These are phyloP conservation scores for Scenedesmus sp. DNA, from an alignment of 163 green algal species.

Conservation along the genomic window DNA sequence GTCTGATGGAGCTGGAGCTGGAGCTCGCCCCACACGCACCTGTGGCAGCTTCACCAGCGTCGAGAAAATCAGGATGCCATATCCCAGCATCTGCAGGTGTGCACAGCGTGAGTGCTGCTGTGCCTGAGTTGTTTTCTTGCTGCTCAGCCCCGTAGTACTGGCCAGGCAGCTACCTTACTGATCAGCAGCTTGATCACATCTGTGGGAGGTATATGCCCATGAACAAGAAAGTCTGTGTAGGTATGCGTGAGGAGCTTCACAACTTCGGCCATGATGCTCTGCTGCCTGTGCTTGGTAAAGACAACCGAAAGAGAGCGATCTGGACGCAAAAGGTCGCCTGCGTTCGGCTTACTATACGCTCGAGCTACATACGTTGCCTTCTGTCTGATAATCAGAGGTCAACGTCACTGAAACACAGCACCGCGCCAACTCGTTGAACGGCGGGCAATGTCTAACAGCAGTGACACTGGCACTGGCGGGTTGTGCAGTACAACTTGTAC, in stretches of 20 bases:
- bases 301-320: not conserved
- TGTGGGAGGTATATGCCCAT: constrained; percentile 22
- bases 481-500: not conserved
- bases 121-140: not conserved
- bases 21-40: constrained; percentile 45
- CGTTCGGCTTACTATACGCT: too few species aligned
- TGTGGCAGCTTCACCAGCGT: constrained; percentile 92
- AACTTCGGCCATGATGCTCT: constrained; percentile 36
- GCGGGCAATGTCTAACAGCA: not conserved
- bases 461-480: not conserved
- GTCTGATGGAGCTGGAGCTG: not conserved
- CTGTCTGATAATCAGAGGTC: not conserved
- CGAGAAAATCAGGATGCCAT: constrained; percentile 82
- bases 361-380: not conserved
- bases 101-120: not conserved
- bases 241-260: not conserved
- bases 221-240: not conserved
- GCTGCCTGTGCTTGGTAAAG: not conserved
- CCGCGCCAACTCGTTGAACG: not conserved
- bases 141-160: not conserved
- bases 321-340: not conserved
- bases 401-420: not conserved
- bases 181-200: constrained; percentile 60
- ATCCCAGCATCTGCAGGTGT: constrained; percentile 80
- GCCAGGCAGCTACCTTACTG: constrained; percentile 53